A percentile compares a stretch with the other conserved stretches of the same genome.
Evolutionary conservation across 176 grass and related monocot species (phyloP).

Genomic region (Hsuehochloa calcarea): DNA sequence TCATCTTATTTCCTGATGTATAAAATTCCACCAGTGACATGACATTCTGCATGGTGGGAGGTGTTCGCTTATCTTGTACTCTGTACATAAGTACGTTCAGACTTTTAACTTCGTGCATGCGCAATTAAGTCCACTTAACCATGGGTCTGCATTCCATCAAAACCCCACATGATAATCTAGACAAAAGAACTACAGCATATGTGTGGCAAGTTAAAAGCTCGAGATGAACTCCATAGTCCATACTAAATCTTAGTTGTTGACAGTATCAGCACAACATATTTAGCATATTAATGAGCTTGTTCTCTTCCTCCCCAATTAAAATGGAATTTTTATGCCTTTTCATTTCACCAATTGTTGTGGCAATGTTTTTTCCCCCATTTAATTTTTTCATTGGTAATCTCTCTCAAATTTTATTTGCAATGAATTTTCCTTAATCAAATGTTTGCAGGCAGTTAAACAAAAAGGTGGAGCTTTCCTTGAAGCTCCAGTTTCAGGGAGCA

Average conservation of each 20-base stretch:
- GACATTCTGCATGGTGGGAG: background rate
- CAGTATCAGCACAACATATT: background rate
- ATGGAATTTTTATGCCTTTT: background rate
- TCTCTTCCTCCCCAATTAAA: background rate
- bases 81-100: background rate
- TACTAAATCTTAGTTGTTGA: constrained; percentile 8
- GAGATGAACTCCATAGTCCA: background rate
- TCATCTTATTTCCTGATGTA: background rate
- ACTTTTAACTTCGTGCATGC: background rate
- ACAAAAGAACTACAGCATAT: background rate
- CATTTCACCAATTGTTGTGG: background rate
- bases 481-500: constrained; percentile 98
- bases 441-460: constrained; percentile 59
- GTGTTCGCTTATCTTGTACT: background rate
- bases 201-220: background rate
- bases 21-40: background rate
- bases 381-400: background rate
- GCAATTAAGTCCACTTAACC: background rate
- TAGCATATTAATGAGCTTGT: background rate
- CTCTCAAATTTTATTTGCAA: background rate
- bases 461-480: constrained; percentile 88
- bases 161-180: background rate
- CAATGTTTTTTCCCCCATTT: background rate
- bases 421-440: constrained; percentile 20
- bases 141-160: background rate